Conservation (phyloP, 2,329 filamentous ascomycete species). For the Zymoseptoria ardabiliae region DNA sequence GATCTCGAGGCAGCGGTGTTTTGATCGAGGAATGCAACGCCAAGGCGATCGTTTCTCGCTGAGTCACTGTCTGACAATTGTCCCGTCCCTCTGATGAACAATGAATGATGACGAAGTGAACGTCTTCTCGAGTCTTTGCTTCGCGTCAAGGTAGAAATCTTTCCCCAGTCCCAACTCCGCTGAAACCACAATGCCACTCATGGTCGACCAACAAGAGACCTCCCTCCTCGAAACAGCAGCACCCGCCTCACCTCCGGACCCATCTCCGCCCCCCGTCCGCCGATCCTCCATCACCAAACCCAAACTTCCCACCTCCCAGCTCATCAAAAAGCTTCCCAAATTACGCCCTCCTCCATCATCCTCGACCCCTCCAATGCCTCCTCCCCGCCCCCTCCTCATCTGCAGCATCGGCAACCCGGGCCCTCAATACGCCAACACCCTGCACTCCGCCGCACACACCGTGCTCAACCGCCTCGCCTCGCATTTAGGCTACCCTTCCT, state of each 20-base stretch:
- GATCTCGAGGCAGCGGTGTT: background rate
- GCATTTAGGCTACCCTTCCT: constrained; percentile 33
- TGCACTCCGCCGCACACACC: constrained; percentile 82
- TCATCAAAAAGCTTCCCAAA: background rate
- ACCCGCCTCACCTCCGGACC: background rate
- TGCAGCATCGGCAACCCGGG: constrained; percentile 82
- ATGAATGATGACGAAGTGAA: background rate
- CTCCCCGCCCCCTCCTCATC: constrained; percentile 55
- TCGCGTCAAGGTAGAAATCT: background rate
- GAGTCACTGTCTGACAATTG: background rate
- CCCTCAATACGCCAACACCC: constrained; percentile 61
- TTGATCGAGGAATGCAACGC: background rate
- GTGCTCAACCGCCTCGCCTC: constrained; percentile 57
- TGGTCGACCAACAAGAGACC: background rate
- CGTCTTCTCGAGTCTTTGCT: background rate
- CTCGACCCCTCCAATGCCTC: constrained; percentile 6
- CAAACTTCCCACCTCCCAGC: background rate
- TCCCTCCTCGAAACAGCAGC: background rate
- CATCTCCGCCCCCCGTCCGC: background rate
- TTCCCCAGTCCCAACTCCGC: no score
- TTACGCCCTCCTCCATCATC: background rate
- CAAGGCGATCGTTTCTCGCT: background rate
- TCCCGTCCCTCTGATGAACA: background rate
- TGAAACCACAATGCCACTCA: background rate
- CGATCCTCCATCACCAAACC: constrained; percentile 9